Conservation (phyloP, 352 stramenopile species). For the Phytophthora agathidicida region DNA sequence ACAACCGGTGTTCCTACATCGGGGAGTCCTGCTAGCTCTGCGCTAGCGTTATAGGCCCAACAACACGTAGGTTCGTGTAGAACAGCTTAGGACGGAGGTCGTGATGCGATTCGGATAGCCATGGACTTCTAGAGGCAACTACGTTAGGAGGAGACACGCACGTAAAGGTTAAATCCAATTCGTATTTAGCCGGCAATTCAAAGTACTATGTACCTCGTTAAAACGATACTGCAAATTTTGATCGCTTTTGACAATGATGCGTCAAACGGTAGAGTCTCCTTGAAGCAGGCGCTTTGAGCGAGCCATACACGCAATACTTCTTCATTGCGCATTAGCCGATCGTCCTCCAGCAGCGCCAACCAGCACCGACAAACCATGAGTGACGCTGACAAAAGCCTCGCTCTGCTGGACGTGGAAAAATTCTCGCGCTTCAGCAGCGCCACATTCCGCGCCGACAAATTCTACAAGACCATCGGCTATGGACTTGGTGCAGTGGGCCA, state of each 20-base stretch:
- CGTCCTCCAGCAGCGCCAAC: not conserved
- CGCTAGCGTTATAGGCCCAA: no score
- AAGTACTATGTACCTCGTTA: not conserved
- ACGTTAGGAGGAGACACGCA: no score
- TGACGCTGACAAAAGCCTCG: slow-evolving; percentile 17
- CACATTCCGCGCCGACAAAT: slow-evolving; percentile 76
- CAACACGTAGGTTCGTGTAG: no score
- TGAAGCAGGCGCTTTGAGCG: slow-evolving; percentile 9
- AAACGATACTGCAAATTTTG: not conserved
- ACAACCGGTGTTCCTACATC: no score
- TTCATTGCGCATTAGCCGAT: slow-evolving; percentile 9
- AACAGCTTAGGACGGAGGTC: not conserved
- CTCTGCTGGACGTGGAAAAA: slow-evolving; percentile 71
- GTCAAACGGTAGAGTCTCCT: slow-evolving; percentile 17
- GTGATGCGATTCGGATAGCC: no score
- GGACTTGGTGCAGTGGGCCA: slow-evolving; percentile 59
- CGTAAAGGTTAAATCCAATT: no score
- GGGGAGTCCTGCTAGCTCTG: no score
- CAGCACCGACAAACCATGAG: slow-evolving; percentile 10
- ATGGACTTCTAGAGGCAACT: no score
- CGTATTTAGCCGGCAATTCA: not conserved
- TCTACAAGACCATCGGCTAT: slow-evolving; percentile 87
- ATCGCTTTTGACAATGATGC: slow-evolving; percentile 8
- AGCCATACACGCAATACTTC: slow-evolving; percentile 14
- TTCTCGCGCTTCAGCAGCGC: slow-evolving; percentile 65